Evolutionary conservation across 2,329 filamentous ascomycete species (phyloP).

Genomic region (Aaosphaeria arxii): DNA sequence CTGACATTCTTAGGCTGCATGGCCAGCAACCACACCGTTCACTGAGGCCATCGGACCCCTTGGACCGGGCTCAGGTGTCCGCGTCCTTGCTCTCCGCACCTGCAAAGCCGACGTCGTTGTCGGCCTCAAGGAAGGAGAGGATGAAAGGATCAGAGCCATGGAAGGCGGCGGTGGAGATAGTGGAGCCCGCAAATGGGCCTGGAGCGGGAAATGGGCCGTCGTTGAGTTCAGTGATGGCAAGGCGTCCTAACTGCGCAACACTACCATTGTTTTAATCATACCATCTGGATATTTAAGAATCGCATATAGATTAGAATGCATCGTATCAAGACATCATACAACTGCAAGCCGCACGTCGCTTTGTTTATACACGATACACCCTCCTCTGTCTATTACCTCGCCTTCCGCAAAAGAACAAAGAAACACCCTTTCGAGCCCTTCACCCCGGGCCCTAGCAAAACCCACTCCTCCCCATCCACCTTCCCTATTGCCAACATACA

Average conservation of each 20-base stretch:
- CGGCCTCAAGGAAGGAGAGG: constrained; percentile 74
- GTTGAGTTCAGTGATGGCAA: constrained; percentile 78
- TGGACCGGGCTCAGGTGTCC: constrained; percentile 76
- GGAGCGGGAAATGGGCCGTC: constrained; percentile 96
- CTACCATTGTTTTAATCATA: too few species aligned
- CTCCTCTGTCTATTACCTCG: too few species aligned
- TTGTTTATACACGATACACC: too few species aligned
- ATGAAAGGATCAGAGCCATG: constrained; percentile 70
- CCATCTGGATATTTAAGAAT: too few species aligned
- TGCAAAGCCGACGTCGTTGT: constrained; percentile 98
- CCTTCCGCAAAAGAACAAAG: too few species aligned
- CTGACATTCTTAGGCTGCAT: constrained; percentile 56
- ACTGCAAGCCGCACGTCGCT: too few species aligned
- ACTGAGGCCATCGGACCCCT: constrained; percentile 79
- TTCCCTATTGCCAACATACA: background rate
- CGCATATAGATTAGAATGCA: too few species aligned
- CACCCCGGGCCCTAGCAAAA: too few species aligned
- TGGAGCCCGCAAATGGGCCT: constrained; percentile 80
- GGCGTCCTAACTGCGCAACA: constrained; percentile 5
- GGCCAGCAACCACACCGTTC: constrained; percentile 88
- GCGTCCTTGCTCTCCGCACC: constrained; percentile 82
- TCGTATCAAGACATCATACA: too few species aligned
- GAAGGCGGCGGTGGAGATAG: constrained; percentile 69
- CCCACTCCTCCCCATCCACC: too few species aligned
- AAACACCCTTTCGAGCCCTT: too few species aligned